Evolutionary conservation across 768 basidiomycete genomes (phyloP).

Genomic region (Auricularia heimuer): DNA sequence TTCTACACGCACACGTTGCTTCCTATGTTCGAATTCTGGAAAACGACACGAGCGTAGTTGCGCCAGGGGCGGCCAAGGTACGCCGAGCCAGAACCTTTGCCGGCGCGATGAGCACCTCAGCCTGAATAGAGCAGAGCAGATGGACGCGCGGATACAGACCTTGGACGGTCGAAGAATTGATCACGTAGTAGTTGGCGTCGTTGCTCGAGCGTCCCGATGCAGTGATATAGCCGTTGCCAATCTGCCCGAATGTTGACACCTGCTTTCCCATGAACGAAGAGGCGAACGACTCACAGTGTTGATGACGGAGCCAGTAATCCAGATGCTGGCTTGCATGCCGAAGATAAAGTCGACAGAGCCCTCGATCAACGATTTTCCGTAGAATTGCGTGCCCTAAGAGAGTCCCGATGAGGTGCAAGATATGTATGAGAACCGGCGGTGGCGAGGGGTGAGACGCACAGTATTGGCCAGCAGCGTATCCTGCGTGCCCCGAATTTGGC

Average conservation of each 20-base stretch:
- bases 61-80: conserved; percentile 21
- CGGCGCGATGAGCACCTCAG: conserved; percentile 17
- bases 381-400: conserved; percentile 36
- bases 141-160: not conserved
- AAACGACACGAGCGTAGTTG: conserved; percentile 17
- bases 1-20: conserved; percentile 12
- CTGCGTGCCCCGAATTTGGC: not conserved
- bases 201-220: conserved; percentile 32
- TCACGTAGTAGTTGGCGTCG: conserved; percentile 32
- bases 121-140: conserved; percentile 26
- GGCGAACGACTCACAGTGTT: not conserved
- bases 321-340: conserved; percentile 3
- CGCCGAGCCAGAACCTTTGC: conserved; percentile 13
- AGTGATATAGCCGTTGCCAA: conserved; percentile 36
- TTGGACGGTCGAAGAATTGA: conserved; percentile 26
- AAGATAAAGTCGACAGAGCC: conserved; percentile 14
- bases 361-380: conserved; percentile 34
- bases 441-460: not conserved
- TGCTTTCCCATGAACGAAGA: not conserved
- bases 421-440: conserved; percentile 15
- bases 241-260: conserved; percentile 5
- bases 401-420: conserved; percentile 28
- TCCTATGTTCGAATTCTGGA: conserved; percentile 17
- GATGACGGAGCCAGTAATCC: conserved; percentile 4
- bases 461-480: conserved; percentile 2